Base-by-base conservation (phyloP, 2,329 filamentous ascomycete genomes). In the Diaporthe australafricana region DNA sequence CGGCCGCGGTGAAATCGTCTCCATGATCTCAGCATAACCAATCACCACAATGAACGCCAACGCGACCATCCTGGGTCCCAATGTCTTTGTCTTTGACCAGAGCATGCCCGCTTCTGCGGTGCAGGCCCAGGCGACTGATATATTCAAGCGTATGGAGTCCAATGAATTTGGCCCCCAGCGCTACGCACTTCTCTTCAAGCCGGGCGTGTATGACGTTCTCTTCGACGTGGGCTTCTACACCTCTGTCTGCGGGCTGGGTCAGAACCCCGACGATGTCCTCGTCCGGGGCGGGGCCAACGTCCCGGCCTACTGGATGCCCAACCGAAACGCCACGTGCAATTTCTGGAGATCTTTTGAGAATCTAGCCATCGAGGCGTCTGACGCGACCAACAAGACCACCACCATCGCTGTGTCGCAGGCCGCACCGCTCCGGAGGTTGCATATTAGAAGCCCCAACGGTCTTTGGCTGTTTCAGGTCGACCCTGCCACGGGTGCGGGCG, bases 161-260 rank as follows among this genome's bases (percentile, higher is more conserved):
- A 80, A 81, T 42, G 78, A 81, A 73, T 81, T 81, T 32, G 77
- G 78, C 3, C 30, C 73, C 3, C 75, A 80, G 57, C 75, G 79
- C 16, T 80, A 80, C 62, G 77, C 79, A 4, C 73, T 80, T 9
- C 76, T 80, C 22, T 80, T 80, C 70, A 78, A 78, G 67, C 79
- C 78, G 1, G 79, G 79, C 2, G 77, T 72, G 16, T 80, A 80
- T 62, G 75, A 77, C 25, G 73, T 80, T 9, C 77, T 80, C 50
- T 80, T 80, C 70, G 78, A 80, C 57, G 77, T 80, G 20, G 78
- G 79, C 2, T 80, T 80, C 74, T 80, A 80, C 60, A 80, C 79
- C 5, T 77, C 78, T 2, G 78, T 80, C 1, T 78, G 79, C 3
- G 79, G 79, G 6, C 66, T 80, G 20, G 79, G 79, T 17, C 75